Base-by-base conservation (phyloP, 768 basidiomycete genomes). In the Podaxis pistillaris region DNA sequence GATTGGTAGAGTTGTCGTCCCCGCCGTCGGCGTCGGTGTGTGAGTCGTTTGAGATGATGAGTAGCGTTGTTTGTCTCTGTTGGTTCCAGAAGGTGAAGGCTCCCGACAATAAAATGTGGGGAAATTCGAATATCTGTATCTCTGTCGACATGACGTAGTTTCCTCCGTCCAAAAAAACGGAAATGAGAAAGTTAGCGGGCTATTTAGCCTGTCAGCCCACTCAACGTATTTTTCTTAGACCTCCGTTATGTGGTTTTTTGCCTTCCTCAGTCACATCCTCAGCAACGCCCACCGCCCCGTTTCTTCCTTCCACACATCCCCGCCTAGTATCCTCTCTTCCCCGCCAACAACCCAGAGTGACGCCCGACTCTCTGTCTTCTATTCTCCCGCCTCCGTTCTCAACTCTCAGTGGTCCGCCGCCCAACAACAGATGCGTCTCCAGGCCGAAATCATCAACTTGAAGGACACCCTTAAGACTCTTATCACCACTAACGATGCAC, bases 1-100 rank as follows among this genome's bases (percentile, higher is more conserved):
- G 54, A 28, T 46, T 22, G 46, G 55, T 19, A 56, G 30, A 26
- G 19, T 11, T 40, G 50, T 52, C 47, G 61, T 62, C 46, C 47
- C 46, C 61, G 47, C 49, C 47, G 61, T 50, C 61, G 55, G 61
- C 61, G 54, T 50, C 61, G 61, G 46, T 62, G 46, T 62, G 61
- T 46, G 61, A 62, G 60, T 62, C 60, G 60, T 61, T 36, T 47
- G 46, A 47, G 60, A 55, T 62, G 65, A 58, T 60, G 65, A 65
- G 65, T 63, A 63, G 61, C 24, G 38, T 38, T 63, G 53, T 65
- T 65, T 65, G 53, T n/a, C 11, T 41, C 9, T 65, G 57, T 63
- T 63, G 59, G 53, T 33, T 56, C 22, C 37, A 13, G 47, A 56
- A 24, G 61, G 54, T 55, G 33, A 46, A 54, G 60, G 19, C 50